phyloP scores from a whole-genome alignment of 805 yeast genomes.

The Schwanniomyces vanrijiae region DNA sequence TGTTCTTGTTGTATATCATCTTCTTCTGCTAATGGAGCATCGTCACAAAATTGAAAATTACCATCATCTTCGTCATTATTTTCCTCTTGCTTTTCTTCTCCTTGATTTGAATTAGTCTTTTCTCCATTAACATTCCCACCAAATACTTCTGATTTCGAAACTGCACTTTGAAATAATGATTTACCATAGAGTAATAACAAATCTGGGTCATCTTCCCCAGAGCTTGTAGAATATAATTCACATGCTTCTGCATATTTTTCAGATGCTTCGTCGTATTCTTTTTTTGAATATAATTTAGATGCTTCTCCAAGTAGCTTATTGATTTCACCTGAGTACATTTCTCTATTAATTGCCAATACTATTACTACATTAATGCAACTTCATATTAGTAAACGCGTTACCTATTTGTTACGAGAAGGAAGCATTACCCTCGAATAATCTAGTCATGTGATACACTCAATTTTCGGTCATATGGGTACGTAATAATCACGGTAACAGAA shows the following conservation, averaged over 20 bases:
- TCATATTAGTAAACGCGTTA: neutral
- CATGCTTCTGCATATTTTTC: constrained; percentile 76
- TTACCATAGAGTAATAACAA: constrained; percentile 75
- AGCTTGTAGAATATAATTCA: constrained; percentile 46
- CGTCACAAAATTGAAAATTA: constrained; percentile 29
- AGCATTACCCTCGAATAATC: no score
- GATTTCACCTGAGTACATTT: constrained; percentile 40
- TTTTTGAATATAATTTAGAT: constrained; percentile 60
- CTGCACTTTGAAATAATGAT: constrained; percentile 76
- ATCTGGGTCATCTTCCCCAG: constrained; percentile 69
- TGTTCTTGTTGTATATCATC: constrained; percentile 16
- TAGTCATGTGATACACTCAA: no score
- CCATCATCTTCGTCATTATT: constrained; percentile 22
- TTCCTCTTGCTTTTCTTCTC: constrained; percentile 20
- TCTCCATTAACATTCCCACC: constrained; percentile 46
- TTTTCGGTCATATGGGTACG: no score
- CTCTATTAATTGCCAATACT: neutral
- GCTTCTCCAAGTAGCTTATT: constrained; percentile 57
- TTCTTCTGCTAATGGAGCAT: constrained; percentile 21
- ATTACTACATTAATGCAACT: neutral
- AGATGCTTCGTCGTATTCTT: constrained; percentile 66
- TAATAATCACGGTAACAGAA: no score
- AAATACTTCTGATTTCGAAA: constrained; percentile 69
- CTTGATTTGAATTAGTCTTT: constrained; percentile 18
- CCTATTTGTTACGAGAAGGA: neutral